These are phyloP conservation scores for Cylindrotheca closterium DNA, from an alignment of 108 stramenopile species.

Conservation along the genomic window DNA sequence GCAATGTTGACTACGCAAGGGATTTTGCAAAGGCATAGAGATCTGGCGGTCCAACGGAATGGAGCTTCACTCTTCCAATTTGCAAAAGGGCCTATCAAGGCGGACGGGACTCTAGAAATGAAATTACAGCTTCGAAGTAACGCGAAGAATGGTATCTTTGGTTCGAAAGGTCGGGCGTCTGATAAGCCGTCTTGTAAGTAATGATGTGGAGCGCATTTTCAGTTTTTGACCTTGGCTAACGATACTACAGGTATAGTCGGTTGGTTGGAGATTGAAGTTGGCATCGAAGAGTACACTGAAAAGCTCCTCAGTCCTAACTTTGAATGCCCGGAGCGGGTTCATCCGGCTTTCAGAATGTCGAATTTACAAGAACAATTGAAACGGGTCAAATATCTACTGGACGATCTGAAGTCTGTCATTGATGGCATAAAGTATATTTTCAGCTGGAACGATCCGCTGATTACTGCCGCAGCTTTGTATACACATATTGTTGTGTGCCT, in stretches of 20 bases:
- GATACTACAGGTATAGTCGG: constrained; percentile 61
- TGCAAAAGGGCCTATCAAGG: constrained; percentile 27
- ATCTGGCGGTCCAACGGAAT: constrained; percentile 28
- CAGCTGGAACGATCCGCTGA: constrained; percentile 66
- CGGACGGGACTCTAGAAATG: constrained; percentile 20
- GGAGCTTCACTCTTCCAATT: constrained; percentile 42
- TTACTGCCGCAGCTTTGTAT: constrained; percentile 50
- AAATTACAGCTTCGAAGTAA: constrained; percentile 57
- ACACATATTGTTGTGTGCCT: constrained; percentile 35
- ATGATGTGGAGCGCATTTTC: neutral
- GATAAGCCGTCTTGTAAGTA: no score
- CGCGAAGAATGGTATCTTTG: constrained; percentile 52
- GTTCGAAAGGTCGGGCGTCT: no score
- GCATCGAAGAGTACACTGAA: constrained; percentile 61
- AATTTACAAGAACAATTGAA: constrained; percentile 69
- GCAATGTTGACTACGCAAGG: constrained; percentile 66
- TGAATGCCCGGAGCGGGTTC: constrained; percentile 55
- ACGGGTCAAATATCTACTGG: constrained; percentile 57
- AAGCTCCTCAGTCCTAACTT: constrained; percentile 53
- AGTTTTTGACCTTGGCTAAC: neutral
- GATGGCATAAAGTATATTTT: constrained; percentile 55
- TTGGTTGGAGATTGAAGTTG: constrained; percentile 65
- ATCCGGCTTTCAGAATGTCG: constrained; percentile 63
- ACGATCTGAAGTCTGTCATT: constrained; percentile 50
- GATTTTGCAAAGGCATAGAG: constrained; percentile 77